Base-by-base conservation (phyloP, 2,329 filamentous ascomycete genomes). In the Leptographium procerum region DNA sequence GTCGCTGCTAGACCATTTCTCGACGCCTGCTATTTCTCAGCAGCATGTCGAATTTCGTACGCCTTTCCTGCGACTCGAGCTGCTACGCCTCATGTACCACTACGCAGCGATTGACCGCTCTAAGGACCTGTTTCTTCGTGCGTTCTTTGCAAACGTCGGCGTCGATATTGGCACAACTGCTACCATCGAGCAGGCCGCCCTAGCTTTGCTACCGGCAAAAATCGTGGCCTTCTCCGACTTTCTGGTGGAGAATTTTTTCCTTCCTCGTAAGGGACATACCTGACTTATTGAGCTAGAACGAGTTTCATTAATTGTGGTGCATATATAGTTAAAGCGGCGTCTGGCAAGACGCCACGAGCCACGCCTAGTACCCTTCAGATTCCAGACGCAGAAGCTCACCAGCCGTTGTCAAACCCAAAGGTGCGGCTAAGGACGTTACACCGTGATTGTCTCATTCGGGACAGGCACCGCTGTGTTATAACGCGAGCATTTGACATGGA, bases 381-480 rank as follows among this genome's bases (percentile, higher is more conserved):
- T 13, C 22, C 33, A 5, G 14, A 24, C 19, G 8, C 14, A 34
- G 29, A 8, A 16, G 9, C 54, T 26, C 13, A 48, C 13, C 19
- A 48, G 28, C 4, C 26, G 2, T 19, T 47, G n/a, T 19, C 48
- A 28, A 34, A 19, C 10, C 22, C 28, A 24, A 24, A 28, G 7
- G 4, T 9, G 16, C 28, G 29, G 48, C 13, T 33, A 34, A 22
- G 31, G 13, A 33, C 31, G 8, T 34, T 57, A 4, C 56, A 48
- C 8, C 34, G 48, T 2, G 34, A 45, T 5, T 57, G 56, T 26
- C 56, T 57, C 9, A 26, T 52, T 16, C 56, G 56, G 5, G 56
- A 57, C 29, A 43, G 33, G 13, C 56, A 57, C 48, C 56, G 56
- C 6, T 57, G 56, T 29, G 56, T 57, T 4, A 47, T 57, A 8